phyloP scores from a whole-genome alignment of 331 rosid species.

The Erythrophleum ivorense region DNA sequence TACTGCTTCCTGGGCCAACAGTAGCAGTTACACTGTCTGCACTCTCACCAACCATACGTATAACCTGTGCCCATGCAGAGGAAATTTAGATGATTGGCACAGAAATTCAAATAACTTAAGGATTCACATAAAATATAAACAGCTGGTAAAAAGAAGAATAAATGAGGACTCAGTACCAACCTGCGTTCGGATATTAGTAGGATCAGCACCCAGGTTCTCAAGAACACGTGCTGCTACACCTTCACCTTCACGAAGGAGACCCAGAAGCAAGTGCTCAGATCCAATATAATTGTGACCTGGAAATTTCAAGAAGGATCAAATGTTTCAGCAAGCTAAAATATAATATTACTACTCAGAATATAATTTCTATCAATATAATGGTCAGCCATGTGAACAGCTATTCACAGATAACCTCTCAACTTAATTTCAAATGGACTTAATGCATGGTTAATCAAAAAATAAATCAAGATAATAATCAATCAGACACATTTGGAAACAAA shows the following conservation, averaged over 20 bases:
- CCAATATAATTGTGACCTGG: constrained; percentile 98
- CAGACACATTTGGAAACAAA: neutral
- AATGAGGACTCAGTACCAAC: constrained; percentile 47
- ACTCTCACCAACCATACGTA: constrained; percentile 99
- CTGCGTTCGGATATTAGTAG: constrained; percentile 96
- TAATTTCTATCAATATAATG: neutral
- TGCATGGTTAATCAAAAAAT: neutral
- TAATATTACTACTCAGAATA: neutral
- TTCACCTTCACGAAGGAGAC: constrained; percentile 98
- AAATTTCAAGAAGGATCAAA: constrained; percentile 32
- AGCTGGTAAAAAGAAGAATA: neutral
- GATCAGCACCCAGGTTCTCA: constrained; percentile 97
- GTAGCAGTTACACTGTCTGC: constrained; percentile 92
- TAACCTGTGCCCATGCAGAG: constrained; percentile 64
- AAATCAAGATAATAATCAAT: neutral
- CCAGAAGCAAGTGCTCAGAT: constrained; percentile 98
- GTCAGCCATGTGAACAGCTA: neutral
- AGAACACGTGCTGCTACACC: constrained; percentile 99
- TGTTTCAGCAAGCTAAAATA: constrained; percentile 20
- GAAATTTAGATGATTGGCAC: constrained; percentile 13
- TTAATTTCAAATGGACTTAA: constrained; percentile 11
- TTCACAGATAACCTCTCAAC: constrained; percentile 1
- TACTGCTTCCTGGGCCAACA: constrained; percentile 89
- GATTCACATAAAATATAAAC: neutral
- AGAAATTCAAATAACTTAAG: neutral